Evolutionary conservation across 495 filamentous ascomycete genomes (phyloP), one percentile per base, ranked within the genome.

Genomic region (Neurospora hispaniola): DNA sequence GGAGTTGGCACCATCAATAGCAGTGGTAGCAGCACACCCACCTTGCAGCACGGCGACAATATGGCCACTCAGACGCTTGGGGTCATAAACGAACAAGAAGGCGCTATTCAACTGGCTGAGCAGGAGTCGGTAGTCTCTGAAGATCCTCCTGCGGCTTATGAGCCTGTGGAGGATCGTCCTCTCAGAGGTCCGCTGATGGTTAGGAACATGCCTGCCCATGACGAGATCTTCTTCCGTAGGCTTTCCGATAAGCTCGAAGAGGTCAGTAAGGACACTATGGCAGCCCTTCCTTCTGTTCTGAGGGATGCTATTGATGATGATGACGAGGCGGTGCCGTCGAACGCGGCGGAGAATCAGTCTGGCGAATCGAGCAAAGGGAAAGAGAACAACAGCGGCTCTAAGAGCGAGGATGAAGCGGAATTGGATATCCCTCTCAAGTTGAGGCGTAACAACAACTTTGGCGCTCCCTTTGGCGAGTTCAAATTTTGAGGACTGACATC

Each of bases 391-490:
- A 75, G 71, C 44, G 43, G 82, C 71, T 68, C 75, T 71, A 73
- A 54, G 72, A 75, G 74, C 69, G 79, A 80, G 41, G 81, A 79
- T 5, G 82, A 86, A n/a, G 83, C 84, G 69, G 79, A 79, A 42
- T 68, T 75, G 9, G 87, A 89, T 16, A 83, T 89, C 31, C 86
- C 87, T 44, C 79, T 90, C 46, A 89, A 86, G 78, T 81, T 91
- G 74, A 90, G 84, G 72, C 81, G 80, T 18, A 85, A 85, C n/a
- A 88, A 81, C 69, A 91, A 91, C 78, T 91, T 91, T 81, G 89
- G 89, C 23, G 77, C 79, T 6, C 81, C 81, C 6, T 79, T 82
- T 69, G 81, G 81, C 20, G 79, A 73, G 69, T 72, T 75, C 20
- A 76, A 74, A 23, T 78, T 66, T 27, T 66, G 14, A 66, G 20